These are phyloP conservation scores for Dichotomopilus funicola DNA, from an alignment of 2,329 filamentous ascomycete species.

Conservation along the genomic window DNA sequence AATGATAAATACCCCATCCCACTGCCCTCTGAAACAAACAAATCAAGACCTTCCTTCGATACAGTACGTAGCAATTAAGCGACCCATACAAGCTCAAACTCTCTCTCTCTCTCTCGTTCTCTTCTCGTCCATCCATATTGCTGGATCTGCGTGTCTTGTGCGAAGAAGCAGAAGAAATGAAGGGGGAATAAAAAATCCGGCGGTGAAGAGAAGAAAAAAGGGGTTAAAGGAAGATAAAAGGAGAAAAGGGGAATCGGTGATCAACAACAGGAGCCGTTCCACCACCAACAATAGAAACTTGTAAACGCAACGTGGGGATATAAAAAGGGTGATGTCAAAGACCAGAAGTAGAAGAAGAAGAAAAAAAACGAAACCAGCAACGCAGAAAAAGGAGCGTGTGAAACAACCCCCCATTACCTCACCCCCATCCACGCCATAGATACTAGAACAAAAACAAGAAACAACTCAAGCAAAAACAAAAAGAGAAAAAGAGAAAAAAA, in stretches of 20 bases:
- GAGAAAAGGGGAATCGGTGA: not conserved
- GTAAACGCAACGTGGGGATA: not conserved
- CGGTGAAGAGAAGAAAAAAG: not conserved
- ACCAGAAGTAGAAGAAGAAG: not conserved
- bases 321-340: not conserved
- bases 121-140: not conserved
- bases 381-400: not conserved
- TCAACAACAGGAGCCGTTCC: not conserved
- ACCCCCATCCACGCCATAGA: too few relatives aligned
- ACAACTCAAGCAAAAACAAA: not conserved
- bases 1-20: too few relatives aligned
- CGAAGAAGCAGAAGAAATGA: not conserved
- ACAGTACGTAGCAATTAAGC: too few relatives aligned
- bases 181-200: not conserved
- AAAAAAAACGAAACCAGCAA: not conserved
- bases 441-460: too few relatives aligned
- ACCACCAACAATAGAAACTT: too few relatives aligned
- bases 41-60: too few relatives aligned
- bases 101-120: too few relatives aligned
- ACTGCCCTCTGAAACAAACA: too few relatives aligned
- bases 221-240: not conserved
- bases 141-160: not conserved
- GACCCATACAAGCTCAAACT: too few relatives aligned
- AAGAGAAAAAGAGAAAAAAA: not conserved
- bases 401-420: too few relatives aligned